Percentiles rank a stretch among this genome's conserved stretches.
These are phyloP conservation scores for Metschnikowia vanudenii DNA, from an alignment of 805 yeast genomes.

Conservation along the genomic window DNA sequence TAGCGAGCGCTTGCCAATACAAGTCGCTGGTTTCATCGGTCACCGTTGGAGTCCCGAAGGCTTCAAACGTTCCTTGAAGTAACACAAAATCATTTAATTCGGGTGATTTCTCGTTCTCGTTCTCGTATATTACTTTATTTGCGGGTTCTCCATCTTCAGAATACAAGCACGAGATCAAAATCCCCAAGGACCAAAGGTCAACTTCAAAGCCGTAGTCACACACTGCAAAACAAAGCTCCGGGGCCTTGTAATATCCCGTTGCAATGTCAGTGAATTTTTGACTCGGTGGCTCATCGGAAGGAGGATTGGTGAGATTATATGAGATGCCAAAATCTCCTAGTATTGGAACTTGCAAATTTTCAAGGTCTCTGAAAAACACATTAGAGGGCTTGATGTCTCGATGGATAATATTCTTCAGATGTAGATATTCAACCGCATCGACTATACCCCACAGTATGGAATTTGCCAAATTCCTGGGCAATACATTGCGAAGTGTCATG, in stretches of 20 bases:
- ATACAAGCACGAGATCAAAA: slow-evolving; percentile 55
- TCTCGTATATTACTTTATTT: slow-evolving; percentile 33
- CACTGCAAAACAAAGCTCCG: slow-evolving; percentile 68
- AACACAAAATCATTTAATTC: slow-evolving; percentile 55
- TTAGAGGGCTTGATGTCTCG: slow-evolving; percentile 43
- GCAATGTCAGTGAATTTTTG: slow-evolving; percentile 56
- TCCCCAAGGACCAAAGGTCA: slow-evolving; percentile 74
- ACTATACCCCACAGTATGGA: slow-evolving; percentile 21
- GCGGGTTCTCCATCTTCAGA: slow-evolving; percentile 29
- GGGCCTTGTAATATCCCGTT: slow-evolving; percentile 68
- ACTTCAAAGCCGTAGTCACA: slow-evolving; percentile 51
- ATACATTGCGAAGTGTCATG: slow-evolving; percentile 12
- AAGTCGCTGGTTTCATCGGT: slow-evolving; percentile 15
- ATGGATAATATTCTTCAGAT: slow-evolving; percentile 36
- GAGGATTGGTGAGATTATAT: slow-evolving; percentile 22
- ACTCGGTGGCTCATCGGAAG: slow-evolving; percentile 40
- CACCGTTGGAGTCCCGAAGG: slow-evolving; percentile 63
- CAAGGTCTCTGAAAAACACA: slow-evolving; percentile 26
- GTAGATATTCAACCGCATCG: slow-evolving; percentile 29
- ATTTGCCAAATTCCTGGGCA: slow-evolving; percentile 15
- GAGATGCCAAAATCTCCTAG: slow-evolving; percentile 68
- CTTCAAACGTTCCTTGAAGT: slow-evolving; percentile 50
- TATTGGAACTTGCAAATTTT: slow-evolving; percentile 26
- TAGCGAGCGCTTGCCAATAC: slow-evolving; percentile 39
- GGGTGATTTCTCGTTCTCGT: slow-evolving; percentile 28